Conservation (phyloP, 148 eudicot species). For the Rhododendron henanense region DNA sequence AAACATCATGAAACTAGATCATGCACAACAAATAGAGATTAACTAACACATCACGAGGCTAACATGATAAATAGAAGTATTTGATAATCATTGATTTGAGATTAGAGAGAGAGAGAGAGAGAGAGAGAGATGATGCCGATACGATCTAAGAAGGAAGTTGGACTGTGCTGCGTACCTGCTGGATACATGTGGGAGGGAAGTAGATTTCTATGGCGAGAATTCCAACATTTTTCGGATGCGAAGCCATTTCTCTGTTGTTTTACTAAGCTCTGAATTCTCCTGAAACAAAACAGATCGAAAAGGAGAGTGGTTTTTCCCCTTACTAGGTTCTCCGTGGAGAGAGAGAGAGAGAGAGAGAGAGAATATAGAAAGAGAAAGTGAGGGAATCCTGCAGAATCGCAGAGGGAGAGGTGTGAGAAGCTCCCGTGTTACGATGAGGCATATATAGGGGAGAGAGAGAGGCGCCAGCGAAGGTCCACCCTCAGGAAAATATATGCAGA, state of each 20-base stretch:
- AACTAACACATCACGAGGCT: background rate
- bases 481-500: background rate
- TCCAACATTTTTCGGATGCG: constrained; percentile 64
- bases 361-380: background rate
- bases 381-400: constrained; percentile 17
- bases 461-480: constrained; percentile 5
- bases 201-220: constrained; percentile 97
- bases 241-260: constrained; percentile 28
- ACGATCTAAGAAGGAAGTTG: background rate
- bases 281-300: constrained; percentile 13
- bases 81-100: background rate
- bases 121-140: background rate
- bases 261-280: background rate
- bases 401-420: background rate
- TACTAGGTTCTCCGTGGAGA: background rate
- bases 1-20: background rate
- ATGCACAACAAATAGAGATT: background rate
- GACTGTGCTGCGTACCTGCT: constrained; percentile 48
- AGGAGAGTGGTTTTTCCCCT: background rate
- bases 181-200: constrained; percentile 91
- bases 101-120: background rate
- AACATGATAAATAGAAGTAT: background rate
- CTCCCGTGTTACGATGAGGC: constrained; percentile 2
- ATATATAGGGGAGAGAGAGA: constrained; percentile 13
- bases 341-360: constrained; percentile 8